phyloP scores from a whole-genome alignment of 2,329 filamentous ascomycete genomes.

The Pseudopyricularia javanii region DNA sequence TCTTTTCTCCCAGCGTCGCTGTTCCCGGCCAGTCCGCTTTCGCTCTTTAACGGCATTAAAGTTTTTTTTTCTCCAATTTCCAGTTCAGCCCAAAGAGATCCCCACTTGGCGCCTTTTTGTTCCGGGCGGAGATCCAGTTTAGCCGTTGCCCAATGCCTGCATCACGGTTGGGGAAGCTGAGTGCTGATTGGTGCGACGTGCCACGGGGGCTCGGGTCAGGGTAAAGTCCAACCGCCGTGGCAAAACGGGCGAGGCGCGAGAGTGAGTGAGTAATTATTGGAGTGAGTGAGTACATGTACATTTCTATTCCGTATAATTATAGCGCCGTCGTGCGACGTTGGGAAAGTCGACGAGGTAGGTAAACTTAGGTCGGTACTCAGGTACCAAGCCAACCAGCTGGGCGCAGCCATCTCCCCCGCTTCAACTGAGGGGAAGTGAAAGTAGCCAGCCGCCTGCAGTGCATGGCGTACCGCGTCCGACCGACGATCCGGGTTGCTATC shows the following conservation, averaged over 20 bases:
- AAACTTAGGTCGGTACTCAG: not conserved
- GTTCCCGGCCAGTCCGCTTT: no score
- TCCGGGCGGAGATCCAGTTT: no score
- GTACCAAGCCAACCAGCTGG: not conserved
- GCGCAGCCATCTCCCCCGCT: not conserved
- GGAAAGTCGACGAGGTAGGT: not conserved
- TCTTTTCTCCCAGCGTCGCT: no score
- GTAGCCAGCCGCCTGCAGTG: not conserved
- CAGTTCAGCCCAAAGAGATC: no score
- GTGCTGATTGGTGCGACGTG: not conserved
- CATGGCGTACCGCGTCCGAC: no score
- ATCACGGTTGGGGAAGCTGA: not conserved
- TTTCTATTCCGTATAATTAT: no score
- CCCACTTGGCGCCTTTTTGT: no score
- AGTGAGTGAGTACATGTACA: no score
- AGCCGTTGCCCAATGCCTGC: not conserved
- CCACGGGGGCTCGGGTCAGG: not conserved
- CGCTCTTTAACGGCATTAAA: no score
- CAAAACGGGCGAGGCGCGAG: not conserved
- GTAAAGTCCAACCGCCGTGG: not conserved
- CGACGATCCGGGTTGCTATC: not conserved
- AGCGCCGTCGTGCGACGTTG: no score
- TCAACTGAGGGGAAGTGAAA: not conserved
- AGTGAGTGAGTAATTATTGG: no score
- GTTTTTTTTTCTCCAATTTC: no score